Base-by-base conservation (phyloP, 768 basidiomycete species). In the Astraeus odoratus region DNA sequence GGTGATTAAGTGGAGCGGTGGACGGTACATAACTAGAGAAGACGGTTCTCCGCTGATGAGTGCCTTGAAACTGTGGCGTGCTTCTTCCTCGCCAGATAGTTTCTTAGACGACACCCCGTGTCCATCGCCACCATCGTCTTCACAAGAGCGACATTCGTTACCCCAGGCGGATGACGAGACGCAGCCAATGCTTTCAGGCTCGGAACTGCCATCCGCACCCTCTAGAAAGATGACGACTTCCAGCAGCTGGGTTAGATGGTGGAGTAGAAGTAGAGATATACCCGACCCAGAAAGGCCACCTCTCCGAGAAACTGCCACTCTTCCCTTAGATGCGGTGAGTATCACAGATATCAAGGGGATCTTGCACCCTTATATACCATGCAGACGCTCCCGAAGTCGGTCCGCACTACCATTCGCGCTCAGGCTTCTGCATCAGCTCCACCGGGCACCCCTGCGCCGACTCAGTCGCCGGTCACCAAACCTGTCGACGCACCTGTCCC, bases 211-310 rank as follows among this genome's bases (percentile, higher is more conserved):
- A 22, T 68, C 63, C 37, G 53, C 56, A 12, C 48, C 51, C 27
- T 16, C 46, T 3, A 71, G 72, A 53, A 74, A 67, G 44, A 63
- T 77, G 4, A 74, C 75, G 0, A 78, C 80, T 12, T 74, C 77
- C 1, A 82, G 81, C 1, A 82, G 78, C n/a, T 91, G 87, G 89
- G 77, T 77, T 29, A 75, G 79, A 30, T 91, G 89, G 90, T 93
- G 86, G 88, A 80, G 76, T 49, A 71, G 85, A 16, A 82, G 78
- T 61, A 64, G 71, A 44, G 67, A 64, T 43, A 69, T 63, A 42
- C 34, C 42, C 6, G 36, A 47, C 8, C 48, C 51, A 22, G 55
- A 63, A 36, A 49, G 51, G 12, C 56, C 64, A 5, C 2, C 47
- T 27, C 39, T 61, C 30, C 55, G 65, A 36, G 54, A 46, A 16